These are phyloP conservation scores for Blastobotrys malaysiensis DNA, from an alignment of 1,139 yeast species.

Conservation along the genomic window DNA sequence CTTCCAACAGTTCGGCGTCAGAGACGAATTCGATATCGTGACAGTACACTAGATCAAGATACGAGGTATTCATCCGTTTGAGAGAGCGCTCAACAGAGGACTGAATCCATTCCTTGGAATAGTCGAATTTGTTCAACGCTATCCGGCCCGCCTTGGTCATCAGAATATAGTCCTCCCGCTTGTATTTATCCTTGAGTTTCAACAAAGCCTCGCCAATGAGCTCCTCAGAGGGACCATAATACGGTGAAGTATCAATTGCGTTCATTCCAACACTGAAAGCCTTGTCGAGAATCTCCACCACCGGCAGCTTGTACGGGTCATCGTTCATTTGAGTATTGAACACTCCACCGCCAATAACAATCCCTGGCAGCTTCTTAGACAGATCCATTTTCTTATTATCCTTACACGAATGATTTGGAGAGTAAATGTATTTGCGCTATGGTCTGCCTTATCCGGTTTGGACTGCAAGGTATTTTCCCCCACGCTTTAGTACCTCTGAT, in stretches of 20 bases:
- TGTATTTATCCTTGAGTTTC: slow-evolving; percentile 38
- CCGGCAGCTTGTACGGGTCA: slow-evolving; percentile 55
- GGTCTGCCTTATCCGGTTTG: neutral
- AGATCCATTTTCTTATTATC: neutral
- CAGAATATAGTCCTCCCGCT: slow-evolving; percentile 59
- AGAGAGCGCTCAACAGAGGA: slow-evolving; percentile 61
- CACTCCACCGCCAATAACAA: slow-evolving; percentile 83
- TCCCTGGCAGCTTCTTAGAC: slow-evolving; percentile 40
- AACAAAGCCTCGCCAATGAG: slow-evolving; percentile 64
- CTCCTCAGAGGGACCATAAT: slow-evolving; percentile 82
- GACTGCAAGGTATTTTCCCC: neutral
- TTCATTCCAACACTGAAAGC: slow-evolving; percentile 65
- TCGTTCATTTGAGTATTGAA: slow-evolving; percentile 71
- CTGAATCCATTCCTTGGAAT: slow-evolving; percentile 53
- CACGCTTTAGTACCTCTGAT: neutral
- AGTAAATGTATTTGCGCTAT: neutral
- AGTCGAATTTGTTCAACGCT: slow-evolving; percentile 64
- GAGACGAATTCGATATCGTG: slow-evolving; percentile 84
- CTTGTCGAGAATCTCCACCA: slow-evolving; percentile 47
- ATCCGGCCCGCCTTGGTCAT: slow-evolving; percentile 86
- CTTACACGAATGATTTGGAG: neutral
- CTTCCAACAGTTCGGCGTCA: slow-evolving; percentile 51
- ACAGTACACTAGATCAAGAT: slow-evolving; percentile 72
- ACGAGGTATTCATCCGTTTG: slow-evolving; percentile 54
- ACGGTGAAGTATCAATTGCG: slow-evolving; percentile 87